Evolutionary conservation across 192 early-diverging fungal genomes (phyloP).

Genomic region (Haplosporangium gracile): DNA sequence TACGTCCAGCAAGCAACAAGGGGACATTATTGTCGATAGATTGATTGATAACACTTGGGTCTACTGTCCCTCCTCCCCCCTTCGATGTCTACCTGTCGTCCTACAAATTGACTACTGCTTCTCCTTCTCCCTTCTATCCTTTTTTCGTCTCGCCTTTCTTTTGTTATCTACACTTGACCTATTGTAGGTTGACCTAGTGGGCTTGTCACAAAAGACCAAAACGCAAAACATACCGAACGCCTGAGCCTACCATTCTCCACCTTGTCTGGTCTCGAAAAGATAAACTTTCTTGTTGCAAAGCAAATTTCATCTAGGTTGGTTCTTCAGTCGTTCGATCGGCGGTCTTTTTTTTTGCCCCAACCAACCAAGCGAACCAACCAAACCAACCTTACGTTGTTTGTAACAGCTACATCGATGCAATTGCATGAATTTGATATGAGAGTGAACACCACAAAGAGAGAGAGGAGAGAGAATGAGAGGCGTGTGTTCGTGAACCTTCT

Average conservation of each 20-base stretch:
- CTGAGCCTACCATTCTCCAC: not conserved
- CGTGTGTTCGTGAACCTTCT: constrained; percentile 7
- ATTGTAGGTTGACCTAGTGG: not conserved
- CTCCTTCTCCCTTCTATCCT: too few relatives aligned
- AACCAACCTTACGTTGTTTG: constrained; percentile 4
- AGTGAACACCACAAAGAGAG: not conserved
- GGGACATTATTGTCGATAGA: not conserved
- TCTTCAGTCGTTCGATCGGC: not conserved
- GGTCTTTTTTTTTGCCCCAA: not conserved
- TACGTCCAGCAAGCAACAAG: too few relatives aligned
- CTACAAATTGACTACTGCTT: too few relatives aligned
- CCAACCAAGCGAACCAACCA: not conserved
- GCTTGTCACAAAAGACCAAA: not conserved
- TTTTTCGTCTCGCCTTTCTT: not conserved
- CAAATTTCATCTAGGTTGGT: too few relatives aligned
- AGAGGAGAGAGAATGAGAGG: not conserved
- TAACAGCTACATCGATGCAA: not conserved
- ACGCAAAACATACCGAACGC: not conserved
- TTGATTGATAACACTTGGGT: not conserved
- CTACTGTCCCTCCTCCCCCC: not conserved
- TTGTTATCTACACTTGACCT: not conserved
- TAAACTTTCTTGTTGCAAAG: not conserved
- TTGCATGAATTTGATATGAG: constrained; percentile 3
- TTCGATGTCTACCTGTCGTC: not conserved
- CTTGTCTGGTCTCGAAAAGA: not conserved